Evolutionary conservation across 805 yeast species (phyloP).

Genomic region (Clavispora asparagi): DNA sequence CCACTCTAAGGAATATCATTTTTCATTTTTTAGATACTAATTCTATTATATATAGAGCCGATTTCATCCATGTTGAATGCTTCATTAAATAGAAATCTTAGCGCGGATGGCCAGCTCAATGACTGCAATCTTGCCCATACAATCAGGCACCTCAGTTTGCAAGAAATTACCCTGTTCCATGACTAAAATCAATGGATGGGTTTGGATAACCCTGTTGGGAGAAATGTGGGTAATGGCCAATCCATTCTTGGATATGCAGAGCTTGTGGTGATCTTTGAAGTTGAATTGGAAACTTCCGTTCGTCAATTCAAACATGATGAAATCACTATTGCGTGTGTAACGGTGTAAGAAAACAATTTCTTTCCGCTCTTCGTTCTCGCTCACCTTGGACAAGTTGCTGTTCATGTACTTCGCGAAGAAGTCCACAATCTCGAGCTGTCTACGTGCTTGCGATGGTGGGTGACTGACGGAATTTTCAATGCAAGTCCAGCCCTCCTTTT

Average conservation of each 20-base stretch:
- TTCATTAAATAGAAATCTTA: constrained; percentile 4
- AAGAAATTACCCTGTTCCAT: constrained; percentile 41
- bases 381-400: constrained; percentile 77
- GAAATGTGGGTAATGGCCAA: constrained; percentile 75
- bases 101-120: constrained; percentile 60
- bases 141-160: constrained; percentile 35
- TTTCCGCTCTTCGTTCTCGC: constrained; percentile 56
- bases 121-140: constrained; percentile 33
- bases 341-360: constrained; percentile 76
- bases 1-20: neutral
- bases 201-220: constrained; percentile 66
- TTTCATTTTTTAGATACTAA: neutral
- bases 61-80: neutral
- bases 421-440: constrained; percentile 79
- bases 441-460: constrained; percentile 47
- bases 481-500: constrained; percentile 43
- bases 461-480: constrained; percentile 38
- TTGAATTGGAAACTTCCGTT: constrained; percentile 92
- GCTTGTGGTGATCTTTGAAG: constrained; percentile 90
- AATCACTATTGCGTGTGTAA: constrained; percentile 72
- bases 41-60: neutral
- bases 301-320: constrained; percentile 88
- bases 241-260: constrained; percentile 75
- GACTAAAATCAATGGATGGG: constrained; percentile 49
- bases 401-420: constrained; percentile 91